phyloP scores from a whole-genome alignment of 2,329 filamentous ascomycete genomes.

The Monosporascus sp. region DNA sequence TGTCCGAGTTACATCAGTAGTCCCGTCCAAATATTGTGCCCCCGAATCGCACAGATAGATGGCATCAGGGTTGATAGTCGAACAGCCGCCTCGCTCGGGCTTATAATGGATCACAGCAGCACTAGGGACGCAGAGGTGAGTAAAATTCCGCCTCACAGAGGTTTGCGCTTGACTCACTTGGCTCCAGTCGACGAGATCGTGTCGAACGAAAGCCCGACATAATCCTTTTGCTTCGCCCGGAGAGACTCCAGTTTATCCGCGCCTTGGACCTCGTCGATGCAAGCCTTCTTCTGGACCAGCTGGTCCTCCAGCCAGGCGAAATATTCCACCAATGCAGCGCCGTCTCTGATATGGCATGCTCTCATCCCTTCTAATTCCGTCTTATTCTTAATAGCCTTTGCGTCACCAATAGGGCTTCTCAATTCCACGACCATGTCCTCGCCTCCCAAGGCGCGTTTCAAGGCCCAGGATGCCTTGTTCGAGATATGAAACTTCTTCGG shows the following conservation, averaged over 20 bases:
- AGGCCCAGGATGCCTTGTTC: conserved; percentile 86
- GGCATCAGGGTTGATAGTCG: conserved; percentile 73
- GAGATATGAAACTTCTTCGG: conserved; percentile 75
- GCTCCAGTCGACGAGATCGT: conserved; percentile 94
- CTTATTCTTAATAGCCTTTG: conserved; percentile 92
- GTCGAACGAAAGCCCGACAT: conserved; percentile 86
- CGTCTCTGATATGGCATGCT: conserved; percentile 87
- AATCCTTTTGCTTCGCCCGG: conserved; percentile 63
- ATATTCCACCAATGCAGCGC: conserved; percentile 83
- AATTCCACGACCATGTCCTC: conserved; percentile 80
- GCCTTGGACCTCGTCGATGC: conserved; percentile 82
- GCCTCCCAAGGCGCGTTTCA: conserved; percentile 80
- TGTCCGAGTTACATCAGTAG: conserved; percentile 91
- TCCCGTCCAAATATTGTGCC: conserved; percentile 93
- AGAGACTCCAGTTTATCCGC: conserved; percentile 83
- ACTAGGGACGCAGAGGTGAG: conserved; percentile 38
- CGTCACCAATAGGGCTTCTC: conserved; percentile 80
- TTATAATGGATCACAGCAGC: conserved; percentile 96
- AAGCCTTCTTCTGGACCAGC: conserved; percentile 64
- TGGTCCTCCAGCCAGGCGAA: conserved; percentile 97
- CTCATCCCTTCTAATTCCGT: conserved; percentile 89
- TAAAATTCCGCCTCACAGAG: conserved; percentile 1
- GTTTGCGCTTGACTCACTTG: conserved; percentile 41
- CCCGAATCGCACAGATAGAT: conserved; percentile 97
- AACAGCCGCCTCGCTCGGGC: conserved; percentile 76